phyloP scores from a whole-genome alignment of 192 early-diverging fungal genomes.

The Podila minutissima region DNA sequence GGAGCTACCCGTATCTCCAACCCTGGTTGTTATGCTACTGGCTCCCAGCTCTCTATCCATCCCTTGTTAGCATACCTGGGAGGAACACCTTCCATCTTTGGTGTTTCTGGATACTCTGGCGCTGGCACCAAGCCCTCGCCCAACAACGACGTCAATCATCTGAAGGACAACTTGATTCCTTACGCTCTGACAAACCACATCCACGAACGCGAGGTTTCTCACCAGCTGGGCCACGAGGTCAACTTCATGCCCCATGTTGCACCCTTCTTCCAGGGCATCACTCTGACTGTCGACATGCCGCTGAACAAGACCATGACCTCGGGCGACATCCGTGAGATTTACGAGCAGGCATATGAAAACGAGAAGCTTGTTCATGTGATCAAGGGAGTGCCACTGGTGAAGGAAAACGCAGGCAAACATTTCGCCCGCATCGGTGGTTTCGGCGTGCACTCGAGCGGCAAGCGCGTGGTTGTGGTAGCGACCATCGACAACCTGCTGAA shows the following conservation, averaged over 20 bases:
- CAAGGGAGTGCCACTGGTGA: conserved; percentile 82
- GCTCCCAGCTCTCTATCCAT: conserved; percentile 88
- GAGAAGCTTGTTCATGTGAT: conserved; percentile 88
- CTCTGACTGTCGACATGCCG: conserved; percentile 90
- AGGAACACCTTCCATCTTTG: conserved; percentile 84
- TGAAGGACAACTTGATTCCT: conserved; percentile 91
- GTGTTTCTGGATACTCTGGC: conserved; percentile 98
- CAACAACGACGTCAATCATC: conserved; percentile 91
- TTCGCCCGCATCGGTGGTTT: conserved; percentile 94
- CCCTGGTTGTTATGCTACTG: conserved; percentile 99
- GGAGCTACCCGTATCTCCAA: conserved; percentile 85
- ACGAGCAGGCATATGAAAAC: conserved; percentile 72
- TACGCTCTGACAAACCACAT: conserved; percentile 96
- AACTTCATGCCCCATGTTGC: conserved; percentile 94
- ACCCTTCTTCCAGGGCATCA: conserved; percentile 93
- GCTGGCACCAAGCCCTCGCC: conserved; percentile 97
- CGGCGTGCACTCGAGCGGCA: conserved; percentile 79
- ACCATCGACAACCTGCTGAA: conserved; percentile 98
- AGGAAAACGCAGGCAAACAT: conserved; percentile 90
- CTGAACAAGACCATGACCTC: conserved; percentile 77
- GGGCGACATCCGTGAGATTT: conserved; percentile 77
- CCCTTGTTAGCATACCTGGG: conserved; percentile 81
- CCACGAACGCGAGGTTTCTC: conserved; percentile 92
- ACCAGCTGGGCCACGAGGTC: conserved; percentile 73
- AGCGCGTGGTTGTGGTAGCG: conserved; percentile 88